Base-by-base conservation (phyloP, 768 basidiomycete genomes). In the Grammothele lineata region DNA sequence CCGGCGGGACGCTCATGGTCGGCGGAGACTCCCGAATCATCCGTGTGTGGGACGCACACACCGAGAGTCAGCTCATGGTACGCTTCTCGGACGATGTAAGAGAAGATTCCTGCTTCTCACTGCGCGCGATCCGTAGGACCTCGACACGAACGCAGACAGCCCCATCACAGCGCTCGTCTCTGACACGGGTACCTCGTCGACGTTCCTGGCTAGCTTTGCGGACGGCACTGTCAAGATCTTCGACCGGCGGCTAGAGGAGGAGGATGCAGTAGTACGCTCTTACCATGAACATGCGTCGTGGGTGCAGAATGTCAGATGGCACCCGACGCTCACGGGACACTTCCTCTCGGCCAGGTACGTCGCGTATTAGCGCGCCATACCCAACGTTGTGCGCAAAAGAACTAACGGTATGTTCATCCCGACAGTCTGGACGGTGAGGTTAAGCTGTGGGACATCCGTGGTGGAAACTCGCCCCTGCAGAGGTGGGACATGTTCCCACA, bases 31-130 rank as follows among this genome's bases (percentile, higher is more conserved):
- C 91, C 30, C 80, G 83, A 47, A 81, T 85, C 32, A 86, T 99
- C 51, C 78, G 92, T 48, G 75, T 93, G 4, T 99, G 96, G 96
- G 94, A 99, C 62, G 95, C 93, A 8, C 85, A 90, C 54, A 87
- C 87, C 2, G 96, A 98, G 63, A 81, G 75, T 21, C 79, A 82
- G 47, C 70, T 84, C 36, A 62, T 85, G 69, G 90, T 92, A 57
- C 53, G 82, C 37, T 50, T 24, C 5, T 30, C 18, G 8, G n/a
- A n/a, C n/a, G n/a, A n/a, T n/a, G n/a, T n/a, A n/a, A n/a, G n/a
- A n/a, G n/a, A n/a, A n/a, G n/a, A n/a, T n/a, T n/a, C n/a, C n/a
- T n/a, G n/a, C n/a, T n/a, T n/a, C n/a, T 17, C 6, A 2, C 21
- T 22, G 38, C 19, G 9, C 8, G 42, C 11, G 25, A 9, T 37